A percentile compares a stretch with the other conserved stretches of the same genome.
Evolutionary conservation across 2,329 filamentous ascomycete genomes (phyloP).

Genomic region (Ilyonectria mors-panacis): DNA sequence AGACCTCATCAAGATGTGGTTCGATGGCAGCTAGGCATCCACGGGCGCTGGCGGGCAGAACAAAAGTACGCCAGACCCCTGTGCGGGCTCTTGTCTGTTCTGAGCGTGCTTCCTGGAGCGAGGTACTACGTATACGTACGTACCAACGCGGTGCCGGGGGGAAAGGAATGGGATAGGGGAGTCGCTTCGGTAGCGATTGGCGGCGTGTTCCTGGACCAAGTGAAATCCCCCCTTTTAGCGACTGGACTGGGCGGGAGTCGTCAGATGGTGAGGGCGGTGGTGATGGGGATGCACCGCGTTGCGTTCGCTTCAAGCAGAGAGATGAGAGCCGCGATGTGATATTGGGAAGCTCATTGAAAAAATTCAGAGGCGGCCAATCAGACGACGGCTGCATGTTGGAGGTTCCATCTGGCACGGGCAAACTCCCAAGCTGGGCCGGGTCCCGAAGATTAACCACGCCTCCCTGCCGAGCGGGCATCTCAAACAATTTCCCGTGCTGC

Average conservation of each 20-base stretch:
- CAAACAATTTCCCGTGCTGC: constrained; percentile 20
- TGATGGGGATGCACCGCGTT: constrained; percentile 23
- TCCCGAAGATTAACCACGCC: constrained; percentile 42
- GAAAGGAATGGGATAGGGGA: constrained; percentile 3
- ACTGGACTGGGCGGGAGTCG: constrained; percentile 8
- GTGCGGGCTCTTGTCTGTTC: constrained; percentile 18
- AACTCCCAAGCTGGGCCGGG: background rate
- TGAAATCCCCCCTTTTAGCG: constrained; percentile 15
- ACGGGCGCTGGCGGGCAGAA: constrained; percentile 30
- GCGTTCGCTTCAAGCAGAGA: constrained; percentile 30
- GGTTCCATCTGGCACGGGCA: constrained; percentile 10
- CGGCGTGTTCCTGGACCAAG: constrained; percentile 9
- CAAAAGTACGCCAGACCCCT: constrained; percentile 18
- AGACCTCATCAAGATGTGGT: constrained; percentile 30
- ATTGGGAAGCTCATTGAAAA: constrained; percentile 20
- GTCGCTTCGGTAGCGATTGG: constrained; percentile 15
- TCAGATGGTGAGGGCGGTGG: constrained; percentile 14
- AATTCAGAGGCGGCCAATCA: constrained; percentile 26
- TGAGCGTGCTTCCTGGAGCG: constrained; percentile 14
- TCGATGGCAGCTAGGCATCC: constrained; percentile 29
- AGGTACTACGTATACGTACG: constrained; percentile 19
- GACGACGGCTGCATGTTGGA: background rate
- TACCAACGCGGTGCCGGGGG: constrained; percentile 6
- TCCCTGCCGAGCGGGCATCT: background rate
- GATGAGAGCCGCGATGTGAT: constrained; percentile 21